phyloP scores from a whole-genome alignment of 2,329 filamentous ascomycete species.

The Cryphonectria carpinicola region DNA sequence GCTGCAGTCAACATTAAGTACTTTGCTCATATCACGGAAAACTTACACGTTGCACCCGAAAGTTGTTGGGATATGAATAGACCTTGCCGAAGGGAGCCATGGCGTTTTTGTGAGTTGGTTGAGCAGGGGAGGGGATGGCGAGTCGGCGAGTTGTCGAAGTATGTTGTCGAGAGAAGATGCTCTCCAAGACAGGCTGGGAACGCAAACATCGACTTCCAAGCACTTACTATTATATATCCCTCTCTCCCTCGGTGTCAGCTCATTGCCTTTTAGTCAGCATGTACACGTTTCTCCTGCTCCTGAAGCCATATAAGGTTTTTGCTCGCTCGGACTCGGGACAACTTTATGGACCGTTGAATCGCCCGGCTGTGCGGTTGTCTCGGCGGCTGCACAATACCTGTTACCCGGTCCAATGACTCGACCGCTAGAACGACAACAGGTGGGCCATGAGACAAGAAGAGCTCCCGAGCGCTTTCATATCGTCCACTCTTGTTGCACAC shows the following conservation, averaged over 20 bases:
- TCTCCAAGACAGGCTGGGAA: background rate
- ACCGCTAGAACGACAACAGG: background rate
- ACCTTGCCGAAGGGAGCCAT: slow-evolving; percentile 48
- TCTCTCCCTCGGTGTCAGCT: background rate
- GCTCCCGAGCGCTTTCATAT: background rate
- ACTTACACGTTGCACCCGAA: slow-evolving; percentile 42
- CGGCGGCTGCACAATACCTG: background rate
- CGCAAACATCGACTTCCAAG: background rate
- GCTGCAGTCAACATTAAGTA: background rate
- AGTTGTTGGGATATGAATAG: slow-evolving; percentile 43
- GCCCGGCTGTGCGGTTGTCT: background rate
- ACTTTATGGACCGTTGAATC: background rate
- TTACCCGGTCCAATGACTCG: slow-evolving; percentile 11
- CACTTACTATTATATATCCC: background rate
- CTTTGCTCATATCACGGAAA: background rate
- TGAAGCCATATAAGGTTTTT: background rate
- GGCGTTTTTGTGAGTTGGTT: slow-evolving; percentile 20
- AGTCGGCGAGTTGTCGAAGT: background rate
- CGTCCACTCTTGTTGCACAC: background rate
- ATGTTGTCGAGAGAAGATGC: background rate
- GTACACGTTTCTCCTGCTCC: background rate
- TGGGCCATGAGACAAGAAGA: slow-evolving; percentile 5
- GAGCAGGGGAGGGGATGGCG: background rate
- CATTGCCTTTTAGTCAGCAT: background rate
- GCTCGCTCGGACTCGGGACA: background rate